Evolutionary conservation across 2,329 filamentous ascomycete genomes (phyloP), one percentile per base, ranked within the genome.

Genomic region (Leptographium procerum): DNA sequence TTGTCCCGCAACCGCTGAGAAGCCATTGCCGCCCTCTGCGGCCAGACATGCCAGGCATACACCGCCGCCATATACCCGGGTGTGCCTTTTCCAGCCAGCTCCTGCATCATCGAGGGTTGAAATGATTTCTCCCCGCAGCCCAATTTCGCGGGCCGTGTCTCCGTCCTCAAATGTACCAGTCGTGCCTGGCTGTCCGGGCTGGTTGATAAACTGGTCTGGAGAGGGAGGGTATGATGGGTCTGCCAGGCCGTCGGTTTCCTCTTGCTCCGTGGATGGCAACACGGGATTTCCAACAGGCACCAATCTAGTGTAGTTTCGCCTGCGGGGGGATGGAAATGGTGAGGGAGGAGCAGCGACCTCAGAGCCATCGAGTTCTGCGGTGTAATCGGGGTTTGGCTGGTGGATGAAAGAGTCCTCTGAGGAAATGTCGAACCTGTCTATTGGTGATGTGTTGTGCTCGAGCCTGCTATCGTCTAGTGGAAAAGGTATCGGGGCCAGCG

Each of bases 61-160:
- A 7, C 80, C 79, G 60, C 80, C 80, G 31, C 80, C 80, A 62
- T 82, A 83, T 29, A 83, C 80, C 29, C 79, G 75, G 19, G 80
- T 84, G 66, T 84, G 81, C 43, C 79, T 75, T 64, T 73, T 78
- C 81, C 80, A 84, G 48, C 74, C 57, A 22, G 74, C 71, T 5
- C 77, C 78, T 14, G 73, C 69, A 59, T 72, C 71, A 64, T 81
- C 75, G 58, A 76, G 68, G 14, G 75, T 70, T 10, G 75, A 77
- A 47, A 81, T 71, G 58, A 79, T 76, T 64, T 82, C 77, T 31
- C 77, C 79, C 52, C 77, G 71, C 5, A 79, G 70, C 55, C 74
- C 71, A 40, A 77, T 70, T 58, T 74, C 71, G 16, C 34, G 9
- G 47, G 33, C 13, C 19, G 52, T 26, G 14, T 48, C 51, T 28